Conservation (phyloP, 176 grass and related monocot genomes). For the Zea luxurians region DNA sequence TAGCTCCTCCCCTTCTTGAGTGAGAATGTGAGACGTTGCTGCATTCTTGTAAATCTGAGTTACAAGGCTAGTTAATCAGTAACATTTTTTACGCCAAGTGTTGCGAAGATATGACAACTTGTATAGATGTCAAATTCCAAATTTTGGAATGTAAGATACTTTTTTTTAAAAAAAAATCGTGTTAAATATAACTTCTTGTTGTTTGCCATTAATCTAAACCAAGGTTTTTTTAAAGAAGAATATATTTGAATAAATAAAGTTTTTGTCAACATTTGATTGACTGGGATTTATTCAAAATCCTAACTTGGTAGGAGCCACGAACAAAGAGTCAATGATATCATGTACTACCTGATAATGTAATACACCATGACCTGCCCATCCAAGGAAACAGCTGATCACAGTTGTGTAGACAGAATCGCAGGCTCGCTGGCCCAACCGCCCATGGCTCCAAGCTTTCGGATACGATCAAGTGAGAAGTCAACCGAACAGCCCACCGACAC, state of each 20-base stretch:
- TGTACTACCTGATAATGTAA: background rate
- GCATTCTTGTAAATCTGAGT: slow-evolving; percentile 35
- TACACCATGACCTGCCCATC: background rate
- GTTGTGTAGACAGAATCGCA: background rate
- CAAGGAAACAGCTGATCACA: slow-evolving; percentile 19
- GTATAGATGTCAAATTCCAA: slow-evolving; percentile 25
- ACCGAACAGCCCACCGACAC: slow-evolving; percentile 5
- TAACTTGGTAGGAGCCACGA: slow-evolving; percentile 40
- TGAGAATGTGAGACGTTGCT: background rate
- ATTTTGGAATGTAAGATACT: background rate
- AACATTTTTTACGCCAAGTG: background rate
- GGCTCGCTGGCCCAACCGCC: background rate
- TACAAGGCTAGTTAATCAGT: background rate
- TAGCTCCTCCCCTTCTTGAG: slow-evolving; percentile 44
- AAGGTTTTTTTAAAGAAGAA: background rate
- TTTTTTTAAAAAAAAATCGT: background rate
- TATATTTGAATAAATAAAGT: background rate
- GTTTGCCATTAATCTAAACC: background rate
- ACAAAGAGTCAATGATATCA: background rate
- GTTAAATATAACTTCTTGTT: background rate
- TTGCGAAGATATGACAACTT: background rate
- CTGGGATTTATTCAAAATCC: background rate
- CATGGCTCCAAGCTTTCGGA: background rate
- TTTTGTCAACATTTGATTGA: background rate
- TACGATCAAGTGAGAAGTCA: slow-evolving; percentile 17